Evolutionary conservation across 495 filamentous ascomycete species (phyloP), one percentile per base, ranked within the genome.

Genomic region (Thermochaetoides thermophila): DNA sequence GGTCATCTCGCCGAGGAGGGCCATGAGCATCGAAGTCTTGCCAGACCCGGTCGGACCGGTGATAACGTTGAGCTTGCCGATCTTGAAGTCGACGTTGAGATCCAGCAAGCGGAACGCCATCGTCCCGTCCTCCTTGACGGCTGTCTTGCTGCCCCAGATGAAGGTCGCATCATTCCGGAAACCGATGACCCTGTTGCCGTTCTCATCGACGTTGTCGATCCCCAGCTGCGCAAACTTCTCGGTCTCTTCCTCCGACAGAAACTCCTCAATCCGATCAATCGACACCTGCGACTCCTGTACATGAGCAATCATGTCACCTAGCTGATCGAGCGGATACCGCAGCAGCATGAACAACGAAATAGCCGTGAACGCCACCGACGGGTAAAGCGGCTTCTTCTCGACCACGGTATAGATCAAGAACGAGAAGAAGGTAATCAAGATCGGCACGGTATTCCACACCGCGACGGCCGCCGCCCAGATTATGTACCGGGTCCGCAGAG

Each of bases 221-320:
- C 69, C 66, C 3, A 99, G 67, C 47, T 95, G 91, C n/a, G 66
- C 64, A 45, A 93, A 95, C 53, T 99, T 99, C 37, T 89, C 84
- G 0, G 89, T 96, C 56, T 99, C 91, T 16, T 92, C 82, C 50
- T 99, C 91, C 34, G 72, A 78, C 32, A 99, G 55, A 50, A 93
- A 99, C 41, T 93, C 80, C 47, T 99, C 89, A 13, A 99, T 84
- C 57, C 91, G 84, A 49, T 92, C 86, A 28, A 99, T 71, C 1
- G 91, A 96, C 19, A 99, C 91, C 60, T 91, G 89, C 7, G 85
- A 83, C 58, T 99, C 91, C 59, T 94, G 84, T 6, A 99, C 86
- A 51, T 94, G 92, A 22, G 91, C 92, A 49, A 99, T 74, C 91
- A 99, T 99, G 51, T 99, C 91, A 28, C 91, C 91, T 4, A 99